Conservation (phyloP, 2,329 filamentous ascomycete species). For the Cryphonectria nitschkei region DNA sequence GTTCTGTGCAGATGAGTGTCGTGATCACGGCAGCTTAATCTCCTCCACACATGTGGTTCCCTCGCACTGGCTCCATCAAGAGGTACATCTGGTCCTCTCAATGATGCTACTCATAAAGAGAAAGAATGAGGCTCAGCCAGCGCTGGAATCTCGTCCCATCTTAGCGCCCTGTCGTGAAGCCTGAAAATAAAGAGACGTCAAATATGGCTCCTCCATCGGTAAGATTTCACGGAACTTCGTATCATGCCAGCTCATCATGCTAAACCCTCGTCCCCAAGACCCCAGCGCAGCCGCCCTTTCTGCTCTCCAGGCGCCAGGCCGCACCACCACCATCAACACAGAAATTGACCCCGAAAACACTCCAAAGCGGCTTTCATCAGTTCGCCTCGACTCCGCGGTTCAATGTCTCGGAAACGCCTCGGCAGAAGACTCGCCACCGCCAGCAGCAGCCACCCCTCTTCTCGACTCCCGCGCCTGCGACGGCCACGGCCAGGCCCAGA, state of each 20-base stretch:
- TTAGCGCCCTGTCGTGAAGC: background rate
- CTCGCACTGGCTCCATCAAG: background rate
- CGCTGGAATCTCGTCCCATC: background rate
- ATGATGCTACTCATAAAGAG: background rate
- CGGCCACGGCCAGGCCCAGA: slow-evolving; percentile 25
- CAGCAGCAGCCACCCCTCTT: slow-evolving; percentile 16
- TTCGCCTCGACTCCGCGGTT: slow-evolving; percentile 37
- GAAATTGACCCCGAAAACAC: slow-evolving; percentile 19
- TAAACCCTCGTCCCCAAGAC: slow-evolving; percentile 29
- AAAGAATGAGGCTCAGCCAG: background rate
- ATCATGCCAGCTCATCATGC: background rate
- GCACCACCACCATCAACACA: slow-evolving; percentile 31
- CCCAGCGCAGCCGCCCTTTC: slow-evolving; percentile 35
- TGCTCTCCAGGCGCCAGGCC: slow-evolving; percentile 32
- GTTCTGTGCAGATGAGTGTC: background rate
- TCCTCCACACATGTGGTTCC: background rate
- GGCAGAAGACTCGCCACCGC: slow-evolving; percentile 25
- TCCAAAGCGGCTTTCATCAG: slow-evolving; percentile 27
- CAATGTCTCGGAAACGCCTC: slow-evolving; percentile 28
- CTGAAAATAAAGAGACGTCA: background rate
- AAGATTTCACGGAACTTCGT: background rate
- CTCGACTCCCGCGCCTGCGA: slow-evolving; percentile 25
- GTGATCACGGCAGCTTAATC: background rate
- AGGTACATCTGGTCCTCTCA: background rate
- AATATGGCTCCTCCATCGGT: slow-evolving; percentile 27